Evolutionary conservation across 108 stramenopile genomes (phyloP), one percentile per base, ranked within the genome.

Genomic region (Nannochloropsis gaditana): DNA sequence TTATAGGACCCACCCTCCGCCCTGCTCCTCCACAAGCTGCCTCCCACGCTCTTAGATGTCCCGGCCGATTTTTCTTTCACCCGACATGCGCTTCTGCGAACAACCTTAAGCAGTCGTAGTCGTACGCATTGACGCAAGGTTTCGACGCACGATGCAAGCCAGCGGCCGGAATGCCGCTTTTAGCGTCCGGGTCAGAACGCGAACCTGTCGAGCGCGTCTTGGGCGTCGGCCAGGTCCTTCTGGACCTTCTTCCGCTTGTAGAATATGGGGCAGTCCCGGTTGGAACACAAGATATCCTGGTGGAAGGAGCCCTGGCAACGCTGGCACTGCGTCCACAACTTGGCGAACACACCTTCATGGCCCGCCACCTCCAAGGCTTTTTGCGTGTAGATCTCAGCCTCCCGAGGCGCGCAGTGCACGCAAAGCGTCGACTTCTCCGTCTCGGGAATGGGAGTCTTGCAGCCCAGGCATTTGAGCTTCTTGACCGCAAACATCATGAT

Each of bases 231-330:
- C 84, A 99, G 92, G 84, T 99, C 99, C 45, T 94, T 93, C 90
- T 98, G 97, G 9, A 96, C 97, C 92, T 98, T 99, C 90, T 97
- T 98, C 45, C 99, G 93, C 83, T 97, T 94, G 88, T 99, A 99
- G 86, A 99, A 99, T 47, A 97, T 96, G 45, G 95, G 94, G 84
- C 99, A 99, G 44, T 98, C 99, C 87, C 97, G 95, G 44, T 96
- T 96, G 41, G 97, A 97, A 93, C 99, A 99, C 91, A 99, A 93
- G 85, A 99, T 88, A 43, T 90, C 89, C 45, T 90, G 95, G 88
- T 97, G 96, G 41, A 97, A 92, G n/a, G 94, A 94, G n/a, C 96
- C 96, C 89, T 99, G 99, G 88, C 98, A 97, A 82, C 94, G 89
- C 89, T 99, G 99, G 45, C 96, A 97, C 50, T 93, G 92, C 17